phyloP scores from a whole-genome alignment of 2,329 filamentous ascomycete genomes.

The Pochonia chlamydosporia region DNA sequence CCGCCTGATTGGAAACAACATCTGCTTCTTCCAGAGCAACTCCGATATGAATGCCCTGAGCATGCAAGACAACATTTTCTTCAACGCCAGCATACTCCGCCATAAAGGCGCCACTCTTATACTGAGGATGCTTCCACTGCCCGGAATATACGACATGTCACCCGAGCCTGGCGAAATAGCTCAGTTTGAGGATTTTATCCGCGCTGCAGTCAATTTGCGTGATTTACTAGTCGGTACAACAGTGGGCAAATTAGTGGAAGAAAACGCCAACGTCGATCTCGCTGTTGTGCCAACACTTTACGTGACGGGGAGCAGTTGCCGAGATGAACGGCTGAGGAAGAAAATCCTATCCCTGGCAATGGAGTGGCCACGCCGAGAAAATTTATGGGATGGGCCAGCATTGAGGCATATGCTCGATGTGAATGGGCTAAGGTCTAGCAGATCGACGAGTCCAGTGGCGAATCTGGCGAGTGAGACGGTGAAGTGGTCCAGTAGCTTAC shows the following conservation, averaged over 20 bases:
- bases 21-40: background rate
- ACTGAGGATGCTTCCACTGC: background rate
- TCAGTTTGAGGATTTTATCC: background rate
- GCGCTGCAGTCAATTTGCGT: background rate
- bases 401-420: constrained; percentile 9
- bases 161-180: background rate
- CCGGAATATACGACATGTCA: background rate
- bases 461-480: background rate
- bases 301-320: constrained; percentile 8
- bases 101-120: background rate
- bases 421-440: constrained; percentile 2
- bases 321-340: constrained; percentile 6
- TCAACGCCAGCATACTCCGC: background rate
- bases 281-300: constrained; percentile 14
- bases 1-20: background rate
- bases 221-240: background rate
- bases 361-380: constrained; percentile 12
- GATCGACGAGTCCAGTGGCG: background rate
- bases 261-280: constrained; percentile 9
- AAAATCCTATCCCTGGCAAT: constrained; percentile 9
- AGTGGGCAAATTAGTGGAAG: background rate
- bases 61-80: background rate
- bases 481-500: background rate
- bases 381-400: constrained; percentile 15
- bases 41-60: background rate